Percentiles rank a stretch among this genome's conserved stretches.
Evolutionary conservation across 2,329 filamentous ascomycete genomes (phyloP).

Genomic region (Ophiocordyceps camponoti-leonardi): DNA sequence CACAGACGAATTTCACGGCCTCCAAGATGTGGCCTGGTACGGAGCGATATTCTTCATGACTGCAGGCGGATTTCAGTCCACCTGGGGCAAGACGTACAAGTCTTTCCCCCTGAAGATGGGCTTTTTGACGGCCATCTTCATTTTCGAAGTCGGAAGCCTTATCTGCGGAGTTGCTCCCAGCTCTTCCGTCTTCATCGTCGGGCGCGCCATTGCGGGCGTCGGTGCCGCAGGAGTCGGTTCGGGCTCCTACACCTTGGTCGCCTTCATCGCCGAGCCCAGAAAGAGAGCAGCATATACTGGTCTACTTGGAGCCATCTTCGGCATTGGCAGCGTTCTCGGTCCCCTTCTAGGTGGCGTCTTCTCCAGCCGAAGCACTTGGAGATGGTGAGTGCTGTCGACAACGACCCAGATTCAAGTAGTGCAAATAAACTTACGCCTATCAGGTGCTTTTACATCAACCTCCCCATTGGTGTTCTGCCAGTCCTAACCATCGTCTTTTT

Average conservation of each 20-base stretch:
- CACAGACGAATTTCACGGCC: constrained; percentile 18
- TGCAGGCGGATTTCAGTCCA: constrained; percentile 7
- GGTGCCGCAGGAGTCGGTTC: constrained; percentile 28
- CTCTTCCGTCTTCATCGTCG: constrained; percentile 6
- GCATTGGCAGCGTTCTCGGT: constrained; percentile 18
- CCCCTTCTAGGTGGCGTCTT: constrained; percentile 20
- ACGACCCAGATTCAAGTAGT: not conserved
- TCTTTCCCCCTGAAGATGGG: constrained; percentile 20
- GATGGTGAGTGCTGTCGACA: constrained; percentile 13
- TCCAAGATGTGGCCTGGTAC: constrained; percentile 29
- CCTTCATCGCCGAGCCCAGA: constrained; percentile 19
- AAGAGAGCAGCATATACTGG: constrained; percentile 19
- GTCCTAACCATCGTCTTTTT: constrained; percentile 19
- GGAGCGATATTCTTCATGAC: constrained; percentile 22
- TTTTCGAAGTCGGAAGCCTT: constrained; percentile 25
- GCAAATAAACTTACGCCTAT: not conserved
- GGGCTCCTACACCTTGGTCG: constrained; percentile 33
- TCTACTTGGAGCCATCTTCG: constrained; percentile 18
- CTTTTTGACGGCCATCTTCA: constrained; percentile 17
- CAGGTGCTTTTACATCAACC: constrained; percentile 17
- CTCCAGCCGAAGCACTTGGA: constrained; percentile 18
- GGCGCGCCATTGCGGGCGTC: constrained; percentile 27
- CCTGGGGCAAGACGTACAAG: constrained; percentile 12
- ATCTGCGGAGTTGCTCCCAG: constrained; percentile 22
- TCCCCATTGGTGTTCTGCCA: constrained; percentile 18